phyloP scores from a whole-genome alignment of 495 filamentous ascomycete species.

The Cairneyella variabilis region DNA sequence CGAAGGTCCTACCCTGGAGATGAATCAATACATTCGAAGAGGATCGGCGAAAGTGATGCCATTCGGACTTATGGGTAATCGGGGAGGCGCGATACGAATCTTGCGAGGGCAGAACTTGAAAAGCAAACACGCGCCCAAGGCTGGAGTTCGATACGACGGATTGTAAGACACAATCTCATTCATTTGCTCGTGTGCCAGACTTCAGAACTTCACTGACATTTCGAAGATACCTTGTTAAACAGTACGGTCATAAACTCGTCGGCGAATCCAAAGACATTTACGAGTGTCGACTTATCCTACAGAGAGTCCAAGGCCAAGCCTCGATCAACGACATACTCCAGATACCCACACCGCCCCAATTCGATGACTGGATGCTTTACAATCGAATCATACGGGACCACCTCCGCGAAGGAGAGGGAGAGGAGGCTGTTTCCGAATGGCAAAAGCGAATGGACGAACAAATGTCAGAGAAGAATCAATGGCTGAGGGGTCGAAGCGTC shows the following conservation, averaged over 20 bases:
- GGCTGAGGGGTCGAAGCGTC: not conserved
- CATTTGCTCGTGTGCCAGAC: not conserved
- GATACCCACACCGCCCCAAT: slow-evolving; percentile 40
- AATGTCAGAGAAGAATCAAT: not conserved
- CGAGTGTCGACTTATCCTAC: slow-evolving; percentile 33
- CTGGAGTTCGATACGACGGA: slow-evolving; percentile 47
- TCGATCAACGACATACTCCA: slow-evolving; percentile 28
- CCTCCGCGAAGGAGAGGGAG: slow-evolving; percentile 24
- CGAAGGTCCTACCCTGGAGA: slow-evolving; percentile 26
- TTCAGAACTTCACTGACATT: not conserved
- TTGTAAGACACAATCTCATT: slow-evolving; percentile 29
- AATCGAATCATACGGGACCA: slow-evolving; percentile 36
- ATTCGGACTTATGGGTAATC: slow-evolving; percentile 32
- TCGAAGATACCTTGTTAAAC: slow-evolving; percentile 31
- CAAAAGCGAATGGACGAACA: not conserved
- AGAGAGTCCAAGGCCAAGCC: slow-evolving; percentile 28
- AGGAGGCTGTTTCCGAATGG: slow-evolving; percentile 2
- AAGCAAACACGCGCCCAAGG: slow-evolving; percentile 39
- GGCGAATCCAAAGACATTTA: slow-evolving; percentile 28
- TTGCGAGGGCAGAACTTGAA: slow-evolving; percentile 38
- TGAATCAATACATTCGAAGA: slow-evolving; percentile 33
- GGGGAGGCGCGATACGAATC: slow-evolving; percentile 39
- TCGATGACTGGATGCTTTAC: slow-evolving; percentile 44
- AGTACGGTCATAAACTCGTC: slow-evolving; percentile 33
- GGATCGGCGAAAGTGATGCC: slow-evolving; percentile 34